phyloP scores from a whole-genome alignment of 345 rosid genomes.

The Mangifera indica region DNA sequence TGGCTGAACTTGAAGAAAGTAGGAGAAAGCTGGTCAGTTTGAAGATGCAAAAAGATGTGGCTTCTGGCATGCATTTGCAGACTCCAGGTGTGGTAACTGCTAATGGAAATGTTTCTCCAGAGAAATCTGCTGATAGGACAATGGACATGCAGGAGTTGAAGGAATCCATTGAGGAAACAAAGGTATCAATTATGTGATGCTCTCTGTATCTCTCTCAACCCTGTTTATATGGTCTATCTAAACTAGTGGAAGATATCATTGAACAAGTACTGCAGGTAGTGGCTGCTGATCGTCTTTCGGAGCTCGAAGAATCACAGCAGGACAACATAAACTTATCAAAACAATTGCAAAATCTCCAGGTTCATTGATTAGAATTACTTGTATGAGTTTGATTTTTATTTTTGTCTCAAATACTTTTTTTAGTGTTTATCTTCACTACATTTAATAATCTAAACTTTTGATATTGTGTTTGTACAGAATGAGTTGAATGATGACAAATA shows the following conservation, averaged over 20 bases:
- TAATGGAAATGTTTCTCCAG: slow-evolving; percentile 79
- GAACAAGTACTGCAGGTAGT: slow-evolving; percentile 54
- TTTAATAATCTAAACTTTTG: slow-evolving; percentile 20
- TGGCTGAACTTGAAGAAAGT: slow-evolving; percentile 86
- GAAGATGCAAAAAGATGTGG: slow-evolving; percentile 84
- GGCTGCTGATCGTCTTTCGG: slow-evolving; percentile 77
- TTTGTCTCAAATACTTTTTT: slow-evolving; percentile 15
- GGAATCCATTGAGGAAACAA: slow-evolving; percentile 72
- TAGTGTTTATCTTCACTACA: neutral
- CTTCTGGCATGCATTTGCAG: slow-evolving; percentile 50
- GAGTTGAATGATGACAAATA: slow-evolving; percentile 81
- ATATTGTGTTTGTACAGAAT: slow-evolving; percentile 43
- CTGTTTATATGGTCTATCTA: neutral
- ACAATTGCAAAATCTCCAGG: slow-evolving; percentile 79
- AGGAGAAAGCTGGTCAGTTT: slow-evolving; percentile 77
- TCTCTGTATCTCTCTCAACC: slow-evolving; percentile 5
- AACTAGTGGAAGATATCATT: slow-evolving; percentile 23
- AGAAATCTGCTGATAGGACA: slow-evolving; percentile 67
- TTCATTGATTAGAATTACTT: slow-evolving; percentile 29
- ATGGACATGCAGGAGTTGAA: slow-evolving; percentile 64
- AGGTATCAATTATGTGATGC: slow-evolving; percentile 43
- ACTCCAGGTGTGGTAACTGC: slow-evolving; percentile 48
- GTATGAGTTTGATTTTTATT: slow-evolving; percentile 11
- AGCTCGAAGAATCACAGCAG: slow-evolving; percentile 74
- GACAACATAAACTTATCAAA: slow-evolving; percentile 61